Conservation (phyloP, 2,329 filamentous ascomycete genomes). For the Sclerotinia minor region DNA sequence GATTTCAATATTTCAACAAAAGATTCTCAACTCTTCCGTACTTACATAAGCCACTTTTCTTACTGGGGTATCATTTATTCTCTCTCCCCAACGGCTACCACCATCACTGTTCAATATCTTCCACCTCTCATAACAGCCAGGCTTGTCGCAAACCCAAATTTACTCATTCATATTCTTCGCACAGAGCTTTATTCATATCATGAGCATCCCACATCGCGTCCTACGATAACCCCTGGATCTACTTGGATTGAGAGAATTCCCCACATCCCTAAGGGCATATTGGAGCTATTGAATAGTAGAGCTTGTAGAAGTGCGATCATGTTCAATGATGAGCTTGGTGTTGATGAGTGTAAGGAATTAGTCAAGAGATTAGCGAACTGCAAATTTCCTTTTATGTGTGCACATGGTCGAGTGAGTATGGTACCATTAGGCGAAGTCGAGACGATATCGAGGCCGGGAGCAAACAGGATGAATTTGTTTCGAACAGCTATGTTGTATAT, state of each 20-base stretch:
- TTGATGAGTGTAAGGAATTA: conserved; percentile 58
- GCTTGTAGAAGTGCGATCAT: conserved; percentile 80
- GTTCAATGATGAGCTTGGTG: conserved; percentile 73
- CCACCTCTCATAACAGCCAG: conserved; percentile 74
- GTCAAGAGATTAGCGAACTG: conserved; percentile 60
- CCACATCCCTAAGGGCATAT: conserved; percentile 70
- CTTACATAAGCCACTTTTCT: conserved; percentile 57
- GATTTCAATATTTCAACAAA: conserved; percentile 62
- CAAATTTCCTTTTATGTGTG: conserved; percentile 78
- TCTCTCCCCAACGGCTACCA: conserved; percentile 9
- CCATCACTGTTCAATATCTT: conserved; percentile 56
- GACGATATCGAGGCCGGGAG: background rate
- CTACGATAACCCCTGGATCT: conserved; percentile 30
- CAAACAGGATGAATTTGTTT: too few species aligned
- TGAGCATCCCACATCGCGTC: conserved; percentile 21
- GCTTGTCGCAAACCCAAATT: conserved; percentile 68
- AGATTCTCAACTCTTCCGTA: conserved; percentile 61
- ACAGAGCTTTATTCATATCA: conserved; percentile 67
- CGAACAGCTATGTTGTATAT: background rate
- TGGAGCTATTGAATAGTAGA: conserved; percentile 74
- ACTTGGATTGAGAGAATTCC: conserved; percentile 64
- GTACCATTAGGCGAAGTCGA: conserved; percentile 58
- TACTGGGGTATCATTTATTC: conserved; percentile 70
- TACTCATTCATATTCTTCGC: conserved; percentile 74
- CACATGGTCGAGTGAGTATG: conserved; percentile 72